Evolutionary conservation across 2,329 filamentous ascomycete genomes (phyloP).

Genomic region (Exophiala calicioides): DNA sequence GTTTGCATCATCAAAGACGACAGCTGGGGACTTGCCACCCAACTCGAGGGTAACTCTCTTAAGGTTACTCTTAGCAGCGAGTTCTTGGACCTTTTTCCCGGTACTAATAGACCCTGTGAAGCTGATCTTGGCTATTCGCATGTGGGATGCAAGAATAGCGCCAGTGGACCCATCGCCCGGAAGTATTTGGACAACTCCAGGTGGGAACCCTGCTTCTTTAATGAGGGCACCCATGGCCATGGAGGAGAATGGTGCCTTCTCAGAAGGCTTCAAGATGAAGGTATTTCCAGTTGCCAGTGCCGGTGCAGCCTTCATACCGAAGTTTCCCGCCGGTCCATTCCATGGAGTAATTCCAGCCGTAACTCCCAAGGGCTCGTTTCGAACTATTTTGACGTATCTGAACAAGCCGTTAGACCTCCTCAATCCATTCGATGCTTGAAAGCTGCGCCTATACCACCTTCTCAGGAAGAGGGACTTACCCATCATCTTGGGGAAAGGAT

Average conservation of each 20-base stretch:
- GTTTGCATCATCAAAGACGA: conserved; percentile 39
- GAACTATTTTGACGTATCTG: conserved; percentile 29
- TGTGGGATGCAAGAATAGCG: conserved; percentile 58
- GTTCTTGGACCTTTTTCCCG: conserved; percentile 61
- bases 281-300: conserved; percentile 54
- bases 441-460: too few species aligned
- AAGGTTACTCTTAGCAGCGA: conserved; percentile 52
- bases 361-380: conserved; percentile 40
- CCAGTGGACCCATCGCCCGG: conserved; percentile 62
- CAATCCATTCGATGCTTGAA: too few species aligned
- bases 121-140: conserved; percentile 60
- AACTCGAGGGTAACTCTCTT: conserved; percentile 64
- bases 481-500: conserved; percentile 47
- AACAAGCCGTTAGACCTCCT: too few species aligned
- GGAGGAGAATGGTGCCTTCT: conserved; percentile 52
- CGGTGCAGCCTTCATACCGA: conserved; percentile 46
- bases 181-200: conserved; percentile 61
- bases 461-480: too few species aligned
- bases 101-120: conserved; percentile 64
- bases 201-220: conserved; percentile 58
- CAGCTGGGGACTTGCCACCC: conserved; percentile 38
- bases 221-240: conserved; percentile 60
- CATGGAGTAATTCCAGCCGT: conserved; percentile 59
- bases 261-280: conserved; percentile 59
- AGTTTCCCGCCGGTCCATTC: conserved; percentile 50